Conservation (phyloP, 163 green algal species). For the Chlorella variabilis region DNA sequence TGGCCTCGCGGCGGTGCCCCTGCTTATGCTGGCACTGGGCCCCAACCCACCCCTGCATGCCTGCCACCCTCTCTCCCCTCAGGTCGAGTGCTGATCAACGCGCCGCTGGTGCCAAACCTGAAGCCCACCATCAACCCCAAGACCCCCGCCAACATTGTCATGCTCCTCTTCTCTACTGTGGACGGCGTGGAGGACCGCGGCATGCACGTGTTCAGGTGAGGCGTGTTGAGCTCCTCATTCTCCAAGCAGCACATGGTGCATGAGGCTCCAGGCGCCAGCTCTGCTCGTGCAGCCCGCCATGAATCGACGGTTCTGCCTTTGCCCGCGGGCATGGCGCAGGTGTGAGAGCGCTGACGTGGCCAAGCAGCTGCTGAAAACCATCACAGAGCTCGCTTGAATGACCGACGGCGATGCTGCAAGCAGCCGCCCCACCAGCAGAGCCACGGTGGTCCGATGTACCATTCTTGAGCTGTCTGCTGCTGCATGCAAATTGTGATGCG, state of each 20-base stretch:
- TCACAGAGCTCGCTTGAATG: slow-evolving; percentile 15
- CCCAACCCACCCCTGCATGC: neutral
- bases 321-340: too few relatives aligned
- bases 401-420: neutral
- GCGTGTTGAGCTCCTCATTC: too few relatives aligned
- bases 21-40: neutral
- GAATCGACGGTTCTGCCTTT: too few relatives aligned
- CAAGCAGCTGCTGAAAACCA: slow-evolving; percentile 20
- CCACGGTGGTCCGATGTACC: too few relatives aligned
- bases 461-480: too few relatives aligned
- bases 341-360: slow-evolving; percentile 28
- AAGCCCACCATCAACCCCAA: slow-evolving; percentile 48
- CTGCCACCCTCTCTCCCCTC: neutral
- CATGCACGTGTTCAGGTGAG: slow-evolving; percentile 51
- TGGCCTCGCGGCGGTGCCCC: neutral
- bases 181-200: slow-evolving; percentile 27
- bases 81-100: slow-evolving; percentile 55
- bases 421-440: neutral
- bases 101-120: slow-evolving; percentile 32
- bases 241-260: too few relatives aligned
- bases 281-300: too few relatives aligned
- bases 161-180: slow-evolving; percentile 38
- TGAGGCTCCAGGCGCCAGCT: too few relatives aligned
- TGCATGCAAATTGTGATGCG: too few relatives aligned
- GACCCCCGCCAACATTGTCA: slow-evolving; percentile 41